Base-by-base conservation (phyloP, 2,329 filamentous ascomycete species). In the Fusarium veterinarium region DNA sequence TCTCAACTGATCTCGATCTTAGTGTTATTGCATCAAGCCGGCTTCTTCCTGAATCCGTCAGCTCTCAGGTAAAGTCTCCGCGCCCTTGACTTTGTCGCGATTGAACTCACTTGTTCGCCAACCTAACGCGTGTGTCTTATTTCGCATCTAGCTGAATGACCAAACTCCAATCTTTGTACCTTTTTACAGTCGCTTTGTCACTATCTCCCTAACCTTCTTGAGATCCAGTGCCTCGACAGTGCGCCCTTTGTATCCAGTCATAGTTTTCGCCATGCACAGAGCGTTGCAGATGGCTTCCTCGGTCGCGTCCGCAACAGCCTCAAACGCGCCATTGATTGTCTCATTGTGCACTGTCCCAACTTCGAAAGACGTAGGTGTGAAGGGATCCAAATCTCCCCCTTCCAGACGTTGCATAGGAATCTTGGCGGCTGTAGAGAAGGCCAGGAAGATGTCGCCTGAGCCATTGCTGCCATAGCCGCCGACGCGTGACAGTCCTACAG, bases 201-300 rank as follows among this genome's bases (percentile, higher is more conserved):
- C 81, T 41, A 89, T 83, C 6, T 83, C 80, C 73, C 81, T 86
- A 1, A 88, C 79, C 58, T 77, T 80, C 2, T 84, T 81, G 38
- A 89, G 77, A 35, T 87, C 85, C 45, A 89, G 77, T 0, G 84
- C 88, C 53, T 88, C 85, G 1, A 89, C 80, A 31, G 74, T 86
- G 23, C 82, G 79, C 4, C 85, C 88, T 44, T 84, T 82, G 45
- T 86, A 84, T 0, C 89, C 89, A 1, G 83, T 85, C 82, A 89
- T 88, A 0, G 86, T 88, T 72, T 89, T 85, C 1, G 90, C 89
- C 82, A 88, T 90, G 63, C 85, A 91, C 16, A 92, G 80, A 1
- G 87, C 87, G 77, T 92, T 92, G 69, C 90, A 87, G 62, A 92
- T 91, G 1, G 89, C 86, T 79, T 92, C 91, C 77, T 92, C 90